Percentiles rank a stretch among this genome's conserved stretches.
Evolutionary conservation across 176 grass and related monocot species (phyloP).

Genomic region (Zoysia pacifica): DNA sequence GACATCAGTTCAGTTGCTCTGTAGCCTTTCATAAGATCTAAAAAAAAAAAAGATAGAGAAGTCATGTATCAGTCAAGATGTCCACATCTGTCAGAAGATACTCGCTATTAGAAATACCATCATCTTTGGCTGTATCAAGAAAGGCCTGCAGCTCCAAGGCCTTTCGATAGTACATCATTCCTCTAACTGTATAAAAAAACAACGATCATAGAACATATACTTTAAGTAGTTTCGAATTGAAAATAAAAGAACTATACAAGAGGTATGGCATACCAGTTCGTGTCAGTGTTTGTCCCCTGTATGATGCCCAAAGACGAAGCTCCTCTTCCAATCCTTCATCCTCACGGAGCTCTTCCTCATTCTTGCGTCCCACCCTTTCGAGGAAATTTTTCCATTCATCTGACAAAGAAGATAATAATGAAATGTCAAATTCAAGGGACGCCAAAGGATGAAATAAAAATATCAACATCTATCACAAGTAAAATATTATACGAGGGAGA

Average conservation of each 20-base stretch:
- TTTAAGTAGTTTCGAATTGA: conserved; percentile 7
- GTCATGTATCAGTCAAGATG: conserved; percentile 22
- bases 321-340: conserved; percentile 76
- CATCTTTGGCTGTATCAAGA: conserved; percentile 88
- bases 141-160: conserved; percentile 96
- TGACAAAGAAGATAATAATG: conserved; percentile 36
- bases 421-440: conserved; percentile 24
- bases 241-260: not conserved
- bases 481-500: conserved; percentile 8
- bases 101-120: conserved; percentile 54
- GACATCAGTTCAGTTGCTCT: conserved; percentile 71
- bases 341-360: conserved; percentile 68
- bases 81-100: conserved; percentile 18
- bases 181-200: conserved; percentile 67
- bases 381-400: conserved; percentile 98
- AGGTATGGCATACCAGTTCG: conserved; percentile 66
- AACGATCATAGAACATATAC: conserved; percentile 1
- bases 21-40: conserved; percentile 97
- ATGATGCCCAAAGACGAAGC: conserved; percentile 92
- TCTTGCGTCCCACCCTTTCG: conserved; percentile 50
- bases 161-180: conserved; percentile 99
- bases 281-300: conserved; percentile 91
- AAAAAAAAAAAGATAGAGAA: conserved; percentile 25
- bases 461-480: conserved; percentile 22
- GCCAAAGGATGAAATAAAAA: conserved; percentile 9